A percentile compares a stretch with the other conserved stretches of the same genome.
These are phyloP conservation scores for Rubus idaeus DNA, from an alignment of 306 rosid genomes.

Conservation along the genomic window DNA sequence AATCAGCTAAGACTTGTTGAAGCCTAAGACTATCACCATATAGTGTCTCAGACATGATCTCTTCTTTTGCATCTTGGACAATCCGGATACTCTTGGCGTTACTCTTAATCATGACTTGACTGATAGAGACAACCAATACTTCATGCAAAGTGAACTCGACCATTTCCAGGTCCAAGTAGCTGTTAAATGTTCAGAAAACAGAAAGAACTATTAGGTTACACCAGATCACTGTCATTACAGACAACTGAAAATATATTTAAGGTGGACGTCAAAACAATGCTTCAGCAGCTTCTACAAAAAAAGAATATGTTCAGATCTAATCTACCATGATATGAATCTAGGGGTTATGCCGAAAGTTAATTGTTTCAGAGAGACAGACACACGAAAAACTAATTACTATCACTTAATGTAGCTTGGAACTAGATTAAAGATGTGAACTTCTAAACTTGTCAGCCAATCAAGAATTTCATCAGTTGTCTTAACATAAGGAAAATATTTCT, in stretches of 20 bases:
- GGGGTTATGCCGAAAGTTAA: background rate
- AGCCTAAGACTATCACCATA: conserved; percentile 85
- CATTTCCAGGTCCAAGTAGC: conserved; percentile 87
- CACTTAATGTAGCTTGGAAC: background rate
- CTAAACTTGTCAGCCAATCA: background rate
- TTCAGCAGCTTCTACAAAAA: background rate
- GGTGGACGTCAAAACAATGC: background rate
- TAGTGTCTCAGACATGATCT: conserved; percentile 49
- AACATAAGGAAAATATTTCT: background rate
- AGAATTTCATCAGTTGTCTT: background rate
- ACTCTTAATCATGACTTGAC: conserved; percentile 76
- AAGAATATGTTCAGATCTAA: background rate
- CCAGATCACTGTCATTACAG: conserved; percentile 7
- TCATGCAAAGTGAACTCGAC: conserved; percentile 79
- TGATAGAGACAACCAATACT: conserved; percentile 61
- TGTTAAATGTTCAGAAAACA: conserved; percentile 34
- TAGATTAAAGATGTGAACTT: background rate
- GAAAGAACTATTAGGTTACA: conserved; percentile 10
- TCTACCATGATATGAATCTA: background rate
- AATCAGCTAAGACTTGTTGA: conserved; percentile 85
- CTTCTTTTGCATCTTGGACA: conserved; percentile 63
- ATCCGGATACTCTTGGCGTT: conserved; percentile 49
- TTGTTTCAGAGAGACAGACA: background rate
- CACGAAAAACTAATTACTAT: background rate
- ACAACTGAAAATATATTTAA: conserved; percentile 9